These are phyloP conservation scores for Cytospora schulzeri DNA, from an alignment of 2,329 filamentous ascomycete species.

Conservation along the genomic window DNA sequence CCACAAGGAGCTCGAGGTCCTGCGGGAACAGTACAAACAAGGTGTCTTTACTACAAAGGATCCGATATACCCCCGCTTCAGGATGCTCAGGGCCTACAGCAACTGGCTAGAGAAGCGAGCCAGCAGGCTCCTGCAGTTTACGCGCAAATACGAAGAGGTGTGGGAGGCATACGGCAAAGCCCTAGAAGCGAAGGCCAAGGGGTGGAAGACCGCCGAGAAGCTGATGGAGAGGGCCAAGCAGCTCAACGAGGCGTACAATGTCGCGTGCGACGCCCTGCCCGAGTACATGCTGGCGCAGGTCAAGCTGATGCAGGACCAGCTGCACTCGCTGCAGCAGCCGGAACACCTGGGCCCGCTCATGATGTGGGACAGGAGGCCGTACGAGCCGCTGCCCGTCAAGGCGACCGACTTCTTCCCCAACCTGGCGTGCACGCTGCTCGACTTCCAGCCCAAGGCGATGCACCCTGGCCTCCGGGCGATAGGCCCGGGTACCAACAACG, in stretches of 20 bases:
- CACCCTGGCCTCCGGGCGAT: slow-evolving; percentile 51
- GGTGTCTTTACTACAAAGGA: slow-evolving; percentile 23
- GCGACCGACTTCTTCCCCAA: slow-evolving; percentile 69
- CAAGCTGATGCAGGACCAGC: slow-evolving; percentile 50
- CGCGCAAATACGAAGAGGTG: slow-evolving; percentile 38
- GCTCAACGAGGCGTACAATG: slow-evolving; percentile 27
- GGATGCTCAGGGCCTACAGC: slow-evolving; percentile 26
- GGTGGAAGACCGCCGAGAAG: background rate
- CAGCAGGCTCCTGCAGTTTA: slow-evolving; percentile 32
- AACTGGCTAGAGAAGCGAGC: slow-evolving; percentile 28
- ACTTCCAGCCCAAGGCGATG: slow-evolving; percentile 64
- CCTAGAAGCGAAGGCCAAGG: background rate
- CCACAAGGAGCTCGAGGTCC: slow-evolving; percentile 44
- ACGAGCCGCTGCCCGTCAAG: slow-evolving; percentile 66
- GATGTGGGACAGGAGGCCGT: slow-evolving; percentile 68
- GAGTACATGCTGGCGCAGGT: slow-evolving; percentile 40
- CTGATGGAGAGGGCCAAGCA: slow-evolving; percentile 22
- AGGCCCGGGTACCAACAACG: slow-evolving; percentile 43
- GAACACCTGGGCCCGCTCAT: slow-evolving; percentile 56
- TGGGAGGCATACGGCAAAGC: slow-evolving; percentile 28
- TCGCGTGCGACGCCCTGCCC: slow-evolving; percentile 38
- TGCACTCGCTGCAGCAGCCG: slow-evolving; percentile 51
- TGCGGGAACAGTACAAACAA: slow-evolving; percentile 37
- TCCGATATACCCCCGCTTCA: slow-evolving; percentile 16
- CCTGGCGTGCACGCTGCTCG: slow-evolving; percentile 59